Evolutionary conservation across 352 stramenopile genomes (phyloP).

Genomic region (Pythium chondricola): DNA sequence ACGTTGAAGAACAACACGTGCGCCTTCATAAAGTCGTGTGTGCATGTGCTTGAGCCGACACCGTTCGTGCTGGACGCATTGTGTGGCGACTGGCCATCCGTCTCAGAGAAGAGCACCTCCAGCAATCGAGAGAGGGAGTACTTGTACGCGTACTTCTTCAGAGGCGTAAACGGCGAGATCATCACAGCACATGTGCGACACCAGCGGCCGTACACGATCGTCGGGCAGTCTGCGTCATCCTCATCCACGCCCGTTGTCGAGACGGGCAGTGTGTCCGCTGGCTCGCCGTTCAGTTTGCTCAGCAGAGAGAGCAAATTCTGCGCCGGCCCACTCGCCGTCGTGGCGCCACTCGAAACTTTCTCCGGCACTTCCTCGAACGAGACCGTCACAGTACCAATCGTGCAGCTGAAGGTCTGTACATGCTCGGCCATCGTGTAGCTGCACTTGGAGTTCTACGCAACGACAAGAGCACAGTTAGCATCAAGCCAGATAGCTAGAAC

Average conservation of each 20-base stretch:
- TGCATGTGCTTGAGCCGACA: constrained; percentile 19
- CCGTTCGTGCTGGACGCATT: background rate
- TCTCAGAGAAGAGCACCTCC: constrained; percentile 94
- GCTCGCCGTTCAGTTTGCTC: background rate
- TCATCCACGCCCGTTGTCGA: constrained; percentile 13
- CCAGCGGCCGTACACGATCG: constrained; percentile 96
- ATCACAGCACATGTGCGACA: constrained; percentile 92
- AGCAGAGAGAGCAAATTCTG: constrained; percentile 44
- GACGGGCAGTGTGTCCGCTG: constrained; percentile 10
- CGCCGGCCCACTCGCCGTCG: constrained; percentile 23
- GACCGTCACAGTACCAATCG: constrained; percentile 63
- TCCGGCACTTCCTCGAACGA: constrained; percentile 79
- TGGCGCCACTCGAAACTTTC: constrained; percentile 17
- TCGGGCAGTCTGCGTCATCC: constrained; percentile 17
- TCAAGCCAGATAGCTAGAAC: too few species aligned
- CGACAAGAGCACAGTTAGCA: too few species aligned
- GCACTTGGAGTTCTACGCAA: constrained; percentile 64
- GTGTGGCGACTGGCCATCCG: constrained; percentile 28
- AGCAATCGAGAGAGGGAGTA: constrained; percentile 97
- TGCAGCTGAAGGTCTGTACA: constrained; percentile 75
- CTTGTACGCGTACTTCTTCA: constrained; percentile 94
- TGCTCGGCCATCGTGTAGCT: constrained; percentile 79
- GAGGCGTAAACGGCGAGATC: constrained; percentile 86
- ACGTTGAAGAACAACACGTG: constrained; percentile 84
- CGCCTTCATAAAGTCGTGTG: constrained; percentile 45